Evolutionary conservation across 179 eudicot genomes (phyloP), one percentile per base, ranked within the genome.

Genomic region (Gypsophila paniculata): DNA sequence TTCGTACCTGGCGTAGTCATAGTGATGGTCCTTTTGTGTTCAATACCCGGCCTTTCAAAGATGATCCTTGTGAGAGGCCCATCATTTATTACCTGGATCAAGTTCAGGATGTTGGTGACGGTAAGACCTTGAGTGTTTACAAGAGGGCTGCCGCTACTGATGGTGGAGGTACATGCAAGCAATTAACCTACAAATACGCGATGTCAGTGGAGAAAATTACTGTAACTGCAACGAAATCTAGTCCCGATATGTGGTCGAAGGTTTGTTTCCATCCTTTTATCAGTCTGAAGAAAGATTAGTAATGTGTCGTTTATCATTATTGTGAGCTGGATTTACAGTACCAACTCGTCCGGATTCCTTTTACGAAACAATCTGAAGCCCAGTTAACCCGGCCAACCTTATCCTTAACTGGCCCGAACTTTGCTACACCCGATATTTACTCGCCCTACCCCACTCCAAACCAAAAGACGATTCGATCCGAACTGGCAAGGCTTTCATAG

Each of bases 21-120:
- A 85, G 79, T 29, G 65, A 82, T 2, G 96, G 94, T 42, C 99
- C 97, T 5, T 94, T 91, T 66, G 81, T 85, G 23, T 94, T 94
- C 76, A 91, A 94, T 74, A 94, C 99, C 21, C 85, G 92, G 18
- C 89, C 85, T 2, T 5, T 84, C 62, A 80, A 62, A 26, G 21
- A 82, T 2, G 82, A 91, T 59, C 86, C 84, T 0, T 94, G 96
- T 68, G 81, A 84, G 61, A 68, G 69, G 71, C 96, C 97, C 0
- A 53, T 90, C 5, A 54, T 83, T n/a, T 94, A 85, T 65, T 94
- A 68, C 76, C 62, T 90, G n/a, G 86, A 86, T 44, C 54, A 63
- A 63, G 85, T 85, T 70, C 71, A 81, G 75, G 89, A 82, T 59
- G 77, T 42, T 25, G 86, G 80, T 2, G 60, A 62, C 8, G 81